phyloP scores from a whole-genome alignment of 306 rosid species.

The Prunus armeniaca region DNA sequence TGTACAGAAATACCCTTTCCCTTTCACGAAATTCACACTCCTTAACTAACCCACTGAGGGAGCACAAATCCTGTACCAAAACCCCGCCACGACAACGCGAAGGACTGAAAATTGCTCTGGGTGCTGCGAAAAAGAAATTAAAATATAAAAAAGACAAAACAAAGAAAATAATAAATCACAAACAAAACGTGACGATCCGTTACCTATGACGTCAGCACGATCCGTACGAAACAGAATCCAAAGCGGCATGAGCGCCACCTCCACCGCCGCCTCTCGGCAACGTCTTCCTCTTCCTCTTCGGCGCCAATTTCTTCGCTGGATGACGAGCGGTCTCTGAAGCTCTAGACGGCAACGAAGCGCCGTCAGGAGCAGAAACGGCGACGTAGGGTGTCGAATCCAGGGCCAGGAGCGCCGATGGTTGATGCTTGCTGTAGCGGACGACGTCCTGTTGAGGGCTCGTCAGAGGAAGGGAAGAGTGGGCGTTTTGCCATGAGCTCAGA shows the following conservation, averaged over 20 bases:
- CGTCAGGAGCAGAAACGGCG: constrained; percentile 4
- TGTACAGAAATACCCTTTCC: not conserved
- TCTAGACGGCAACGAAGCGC: not conserved
- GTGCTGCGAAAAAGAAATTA: not conserved
- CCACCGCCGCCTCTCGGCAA: not conserved
- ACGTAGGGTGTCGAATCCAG: not conserved
- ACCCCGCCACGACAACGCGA: not conserved
- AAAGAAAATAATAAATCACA: not conserved
- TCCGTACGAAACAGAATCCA: constrained; percentile 19
- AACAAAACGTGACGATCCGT: not conserved
- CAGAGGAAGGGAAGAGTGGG: constrained; percentile 10
- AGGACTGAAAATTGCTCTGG: no score
- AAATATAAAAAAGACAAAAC: not conserved
- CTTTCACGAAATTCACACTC: not conserved
- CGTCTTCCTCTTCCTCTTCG: constrained; percentile 34
- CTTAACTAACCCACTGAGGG: no score
- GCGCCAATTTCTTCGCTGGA: constrained; percentile 23
- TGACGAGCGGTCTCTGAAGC: not conserved
- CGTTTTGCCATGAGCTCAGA: constrained; percentile 26
- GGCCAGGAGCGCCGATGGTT: not conserved
- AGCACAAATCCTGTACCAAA: not conserved
- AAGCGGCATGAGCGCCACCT: not conserved
- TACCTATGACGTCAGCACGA: constrained; percentile 26
- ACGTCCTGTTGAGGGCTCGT: not conserved
- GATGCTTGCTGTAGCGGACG: not conserved